Evolutionary conservation across 768 basidiomycete genomes (phyloP).

Genomic region (Tulasnella sp.): DNA sequence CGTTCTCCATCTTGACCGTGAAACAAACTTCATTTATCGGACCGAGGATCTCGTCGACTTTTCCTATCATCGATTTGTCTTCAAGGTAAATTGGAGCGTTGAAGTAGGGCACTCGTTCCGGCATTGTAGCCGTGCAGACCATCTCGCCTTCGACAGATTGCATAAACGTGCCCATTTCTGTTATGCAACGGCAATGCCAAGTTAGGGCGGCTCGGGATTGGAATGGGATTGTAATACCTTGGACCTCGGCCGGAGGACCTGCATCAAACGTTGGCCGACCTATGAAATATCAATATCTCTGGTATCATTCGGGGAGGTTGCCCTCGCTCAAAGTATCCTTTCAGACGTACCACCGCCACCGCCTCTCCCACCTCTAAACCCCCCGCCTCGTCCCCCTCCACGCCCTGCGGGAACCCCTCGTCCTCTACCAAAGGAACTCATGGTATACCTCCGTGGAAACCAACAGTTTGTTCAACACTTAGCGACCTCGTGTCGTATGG

Average conservation of each 20-base stretch:
- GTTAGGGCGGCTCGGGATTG: no score
- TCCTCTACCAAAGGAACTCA: no score
- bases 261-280: no score
- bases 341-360: conserved; percentile 2
- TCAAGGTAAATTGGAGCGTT: conserved; percentile 96
- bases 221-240: conserved; percentile 47
- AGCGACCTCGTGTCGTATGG: no score
- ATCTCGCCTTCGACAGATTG: conserved; percentile 98
- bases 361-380: neutral
- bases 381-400: conserved; percentile 1
- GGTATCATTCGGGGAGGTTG: neutral
- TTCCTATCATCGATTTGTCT: conserved; percentile 92
- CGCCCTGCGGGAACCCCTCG: neutral
- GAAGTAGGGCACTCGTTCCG: conserved; percentile 95
- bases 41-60: conserved; percentile 98
- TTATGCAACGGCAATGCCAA: neutral
- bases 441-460: no score
- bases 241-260: conserved; percentile 68
- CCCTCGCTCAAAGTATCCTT: neutral
- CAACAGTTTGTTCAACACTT: no score
- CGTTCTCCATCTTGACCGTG: conserved; percentile 92
- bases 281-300: neutral
- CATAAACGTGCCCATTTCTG: conserved; percentile 85
- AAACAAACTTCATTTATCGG: conserved; percentile 99
- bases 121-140: conserved; percentile 75